Conservation (phyloP, 441 rosid genomes). For the Populus hybrid region DNA sequence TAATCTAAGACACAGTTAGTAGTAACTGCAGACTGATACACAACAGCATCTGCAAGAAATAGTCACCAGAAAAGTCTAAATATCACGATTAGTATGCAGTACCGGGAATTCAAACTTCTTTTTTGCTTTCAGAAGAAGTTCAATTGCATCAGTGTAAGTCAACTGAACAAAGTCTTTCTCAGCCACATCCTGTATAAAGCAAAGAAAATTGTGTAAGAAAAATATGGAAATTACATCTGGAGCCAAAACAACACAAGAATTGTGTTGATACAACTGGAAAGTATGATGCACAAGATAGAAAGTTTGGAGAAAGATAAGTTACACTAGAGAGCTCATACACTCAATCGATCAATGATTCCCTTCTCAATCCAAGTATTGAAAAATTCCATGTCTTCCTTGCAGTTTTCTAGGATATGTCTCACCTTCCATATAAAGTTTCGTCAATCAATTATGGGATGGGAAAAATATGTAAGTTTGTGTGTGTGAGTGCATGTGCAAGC, state of each 20-base stretch:
- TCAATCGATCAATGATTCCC: constrained; percentile 84
- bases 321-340: constrained; percentile 53
- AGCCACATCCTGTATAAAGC: constrained; percentile 63
- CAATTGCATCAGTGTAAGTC: constrained; percentile 82
- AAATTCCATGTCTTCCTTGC: constrained; percentile 98
- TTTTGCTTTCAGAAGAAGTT: constrained; percentile 74
- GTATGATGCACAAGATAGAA: neutral
- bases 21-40: neutral
- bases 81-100: constrained; percentile 16
- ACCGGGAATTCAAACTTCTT: constrained; percentile 90
- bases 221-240: no score
- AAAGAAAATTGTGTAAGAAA: constrained; percentile 19
- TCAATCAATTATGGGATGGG: neutral
- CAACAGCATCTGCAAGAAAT: neutral
- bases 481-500: neutral
- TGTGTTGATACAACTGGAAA: constrained; percentile 4
- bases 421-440: constrained; percentile 46
- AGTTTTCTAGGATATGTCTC: constrained; percentile 73
- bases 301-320: constrained; percentile 20
- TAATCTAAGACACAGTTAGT: neutral
- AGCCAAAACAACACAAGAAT: neutral
- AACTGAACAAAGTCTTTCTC: constrained; percentile 88
- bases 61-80: neutral
- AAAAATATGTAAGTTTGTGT: neutral
- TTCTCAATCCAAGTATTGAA: constrained; percentile 96